phyloP scores from a whole-genome alignment of 2,329 filamentous ascomycete species.

The Hypoxylon rubiginosum region DNA sequence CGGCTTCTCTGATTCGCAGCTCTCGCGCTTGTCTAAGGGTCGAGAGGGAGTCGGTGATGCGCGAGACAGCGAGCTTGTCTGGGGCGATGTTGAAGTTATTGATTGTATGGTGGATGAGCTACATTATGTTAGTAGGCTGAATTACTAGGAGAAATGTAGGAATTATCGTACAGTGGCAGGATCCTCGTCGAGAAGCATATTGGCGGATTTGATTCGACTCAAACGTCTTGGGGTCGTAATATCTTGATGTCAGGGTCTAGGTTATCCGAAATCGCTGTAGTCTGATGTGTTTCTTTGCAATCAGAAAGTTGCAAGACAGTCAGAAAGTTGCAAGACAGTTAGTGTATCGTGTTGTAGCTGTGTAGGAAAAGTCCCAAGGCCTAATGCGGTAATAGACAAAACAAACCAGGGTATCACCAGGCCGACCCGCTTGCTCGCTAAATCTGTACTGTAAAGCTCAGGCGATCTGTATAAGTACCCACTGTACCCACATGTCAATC shows the following conservation, averaged over 20 bases:
- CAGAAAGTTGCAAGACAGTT: background rate
- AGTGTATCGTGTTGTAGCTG: background rate
- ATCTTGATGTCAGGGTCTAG: background rate
- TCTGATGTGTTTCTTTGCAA: background rate
- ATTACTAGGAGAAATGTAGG: slow-evolving; percentile 41
- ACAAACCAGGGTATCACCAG: slow-evolving; percentile 49
- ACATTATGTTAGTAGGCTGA: slow-evolving; percentile 36
- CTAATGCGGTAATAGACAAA: slow-evolving; percentile 44
- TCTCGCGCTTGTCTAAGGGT: slow-evolving; percentile 88
- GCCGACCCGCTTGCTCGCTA: slow-evolving; percentile 43
- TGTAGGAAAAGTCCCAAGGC: slow-evolving; percentile 2
- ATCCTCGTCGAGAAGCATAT: slow-evolving; percentile 94
- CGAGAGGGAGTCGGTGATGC: slow-evolving; percentile 85
- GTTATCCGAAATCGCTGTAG: background rate
- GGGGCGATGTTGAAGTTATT: slow-evolving; percentile 94
- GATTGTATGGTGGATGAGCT: slow-evolving; percentile 93
- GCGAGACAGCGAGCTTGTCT: slow-evolving; percentile 85
- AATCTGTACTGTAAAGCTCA: too few relatives aligned
- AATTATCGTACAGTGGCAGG: slow-evolving; percentile 78
- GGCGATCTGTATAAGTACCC: background rate
- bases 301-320: background rate
- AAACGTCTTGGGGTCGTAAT: slow-evolving; percentile 13
- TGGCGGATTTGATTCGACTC: slow-evolving; percentile 53
- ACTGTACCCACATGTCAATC: background rate
- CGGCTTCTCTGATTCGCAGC: slow-evolving; percentile 78